Base-by-base conservation (phyloP, 495 filamentous ascomycete species). In the Margaritispora aquatica region DNA sequence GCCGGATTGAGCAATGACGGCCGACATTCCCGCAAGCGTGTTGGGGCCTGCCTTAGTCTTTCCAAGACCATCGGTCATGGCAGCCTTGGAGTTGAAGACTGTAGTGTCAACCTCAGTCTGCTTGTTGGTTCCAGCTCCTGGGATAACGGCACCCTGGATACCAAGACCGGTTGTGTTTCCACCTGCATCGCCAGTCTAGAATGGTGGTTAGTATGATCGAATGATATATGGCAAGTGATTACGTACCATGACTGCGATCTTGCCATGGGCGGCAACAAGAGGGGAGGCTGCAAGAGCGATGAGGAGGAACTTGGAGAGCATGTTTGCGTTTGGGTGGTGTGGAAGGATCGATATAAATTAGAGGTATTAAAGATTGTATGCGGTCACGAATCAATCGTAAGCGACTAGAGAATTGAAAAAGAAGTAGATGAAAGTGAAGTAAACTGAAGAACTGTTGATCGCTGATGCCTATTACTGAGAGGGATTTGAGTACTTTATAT, bases 1-100 rank as follows among this genome's bases (percentile, higher is more conserved):
- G 34, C 73, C 73, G 2, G 71, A 73, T 2, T 61, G 66, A 23
- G 63, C 67, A 64, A 73, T 71, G 61, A 68, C 69, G n/a, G 50
- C 54, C 23, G 52, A 41, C 60, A 66, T 63, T 31, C 41, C 57
- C 34, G 60, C 56, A 24, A 66, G 47, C 2, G 59, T 66, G 57
- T 66, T 66, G 34, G 56, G 22, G 17, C 64, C 63, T 36, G 57
- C 61, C 26, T 51, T 62, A 22, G 65, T 67, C 56, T 62, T 62
- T 62, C 65, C 65, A 26, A 63, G 61, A 22, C 65, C 62, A 27
- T 64, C 65, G 27, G 60, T 23, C 10, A 54, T 50, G 13, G 65
- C 61, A 11, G 36, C 34, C 31, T 59, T 64, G 52, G 24, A 46
- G 27, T 62, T 60, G 62, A 67, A 67, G 52, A 67, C 65, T 10